Percentiles rank a stretch among this genome's conserved stretches.
Evolutionary conservation across 2,329 filamentous ascomycete genomes (phyloP).

Genomic region (Byssoonygena ceratinophila): DNA sequence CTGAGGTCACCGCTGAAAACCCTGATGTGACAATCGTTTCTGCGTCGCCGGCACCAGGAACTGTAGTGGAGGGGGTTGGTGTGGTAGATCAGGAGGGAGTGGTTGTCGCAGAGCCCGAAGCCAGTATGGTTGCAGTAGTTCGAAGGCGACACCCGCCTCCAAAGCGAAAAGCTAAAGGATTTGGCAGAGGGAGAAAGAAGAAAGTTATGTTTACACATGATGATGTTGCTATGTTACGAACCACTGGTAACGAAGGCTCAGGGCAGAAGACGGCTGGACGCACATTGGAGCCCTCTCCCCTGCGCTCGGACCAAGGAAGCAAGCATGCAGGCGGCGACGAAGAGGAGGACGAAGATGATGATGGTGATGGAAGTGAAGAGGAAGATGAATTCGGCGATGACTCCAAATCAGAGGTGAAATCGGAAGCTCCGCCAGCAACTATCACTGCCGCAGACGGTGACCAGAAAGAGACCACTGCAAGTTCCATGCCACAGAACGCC

Average conservation of each 20-base stretch:
- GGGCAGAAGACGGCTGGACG: conserved; percentile 22
- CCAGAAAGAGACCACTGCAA: conserved; percentile 7
- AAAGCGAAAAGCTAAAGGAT: conserved; percentile 69
- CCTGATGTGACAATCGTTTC: conserved; percentile 27
- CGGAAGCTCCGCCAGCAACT: conserved; percentile 17
- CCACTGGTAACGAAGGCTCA: conserved; percentile 32
- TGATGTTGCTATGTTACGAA: conserved; percentile 31
- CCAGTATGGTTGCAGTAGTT: conserved; percentile 39
- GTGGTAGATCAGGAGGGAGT: conserved; percentile 53
- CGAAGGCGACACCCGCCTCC: conserved; percentile 58
- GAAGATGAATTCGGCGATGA: conserved; percentile 41
- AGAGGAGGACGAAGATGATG: conserved; percentile 38
- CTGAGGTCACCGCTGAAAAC: conserved; percentile 39
- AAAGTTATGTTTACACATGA: conserved; percentile 50
- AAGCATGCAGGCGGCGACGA: conserved; percentile 32
- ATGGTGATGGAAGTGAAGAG: conserved; percentile 38
- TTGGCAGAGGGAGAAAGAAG: conserved; percentile 67
- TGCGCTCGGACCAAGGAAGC: background rate
- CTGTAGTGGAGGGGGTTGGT: conserved; percentile 49
- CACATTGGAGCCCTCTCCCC: conserved; percentile 29
- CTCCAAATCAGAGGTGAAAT: conserved; percentile 33
- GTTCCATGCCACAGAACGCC: background rate
- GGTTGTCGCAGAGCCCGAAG: conserved; percentile 42
- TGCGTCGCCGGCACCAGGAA: conserved; percentile 44
- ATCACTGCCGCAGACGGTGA: conserved; percentile 23